Conservation (phyloP, 495 filamentous ascomycete genomes). For the Tuber melanosporum region DNA sequence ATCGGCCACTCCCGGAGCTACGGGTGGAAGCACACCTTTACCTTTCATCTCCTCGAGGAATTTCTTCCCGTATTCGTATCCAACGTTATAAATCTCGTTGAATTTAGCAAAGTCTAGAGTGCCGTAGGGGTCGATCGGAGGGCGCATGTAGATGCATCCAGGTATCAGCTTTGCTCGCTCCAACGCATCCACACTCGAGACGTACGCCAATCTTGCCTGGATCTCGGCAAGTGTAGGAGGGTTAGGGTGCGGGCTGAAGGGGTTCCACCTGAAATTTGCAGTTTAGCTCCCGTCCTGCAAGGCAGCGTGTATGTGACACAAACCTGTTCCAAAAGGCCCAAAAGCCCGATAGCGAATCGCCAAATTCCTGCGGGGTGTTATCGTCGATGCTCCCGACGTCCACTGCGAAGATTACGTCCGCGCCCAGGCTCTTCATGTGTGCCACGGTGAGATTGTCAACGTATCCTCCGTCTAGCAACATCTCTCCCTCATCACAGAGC, state of each 20-base stretch:
- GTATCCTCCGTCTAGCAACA: conserved; percentile 94
- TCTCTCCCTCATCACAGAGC: conserved; percentile 90
- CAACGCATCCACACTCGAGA: conserved; percentile 83
- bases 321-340: conserved; percentile 82
- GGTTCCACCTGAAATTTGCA: conserved; percentile 62
- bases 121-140: conserved; percentile 86
- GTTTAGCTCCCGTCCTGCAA: background rate
- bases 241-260: conserved; percentile 76
- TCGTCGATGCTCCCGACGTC: conserved; percentile 91
- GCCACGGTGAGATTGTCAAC: conserved; percentile 94
- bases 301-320: background rate
- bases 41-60: conserved; percentile 67
- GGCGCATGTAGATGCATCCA: conserved; percentile 90
- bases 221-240: conserved; percentile 94
- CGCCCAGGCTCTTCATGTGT: conserved; percentile 92
- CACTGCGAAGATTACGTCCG: conserved; percentile 88
- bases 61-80: conserved; percentile 75
- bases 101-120: conserved; percentile 96
- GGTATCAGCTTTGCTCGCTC: conserved; percentile 82
- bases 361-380: conserved; percentile 79
- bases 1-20: conserved; percentile 57
- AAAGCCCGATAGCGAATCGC: conserved; percentile 88
- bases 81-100: conserved; percentile 88
- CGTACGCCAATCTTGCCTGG: conserved; percentile 88
- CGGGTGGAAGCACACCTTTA: conserved; percentile 51